A percentile compares a stretch with the other conserved stretches of the same genome.
Conservation (phyloP, 768 basidiomycete genomes). For the Boletus subparvulus region DNA sequence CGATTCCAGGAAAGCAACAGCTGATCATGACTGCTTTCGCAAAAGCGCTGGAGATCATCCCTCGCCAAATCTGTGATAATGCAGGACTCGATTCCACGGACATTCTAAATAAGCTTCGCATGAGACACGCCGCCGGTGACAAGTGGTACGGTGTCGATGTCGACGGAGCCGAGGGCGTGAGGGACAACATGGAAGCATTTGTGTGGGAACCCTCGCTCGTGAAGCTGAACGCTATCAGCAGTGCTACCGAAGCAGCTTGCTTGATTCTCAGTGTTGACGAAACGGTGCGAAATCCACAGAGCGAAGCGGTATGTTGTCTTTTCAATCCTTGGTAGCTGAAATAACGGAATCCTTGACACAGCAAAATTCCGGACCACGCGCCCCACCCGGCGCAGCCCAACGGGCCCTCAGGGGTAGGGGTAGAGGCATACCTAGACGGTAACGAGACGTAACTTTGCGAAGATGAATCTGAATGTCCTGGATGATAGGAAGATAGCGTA, state of each 20-base stretch:
- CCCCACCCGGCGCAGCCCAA: conserved; percentile 89
- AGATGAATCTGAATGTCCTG: conserved; percentile 9
- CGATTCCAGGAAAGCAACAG: conserved; percentile 94
- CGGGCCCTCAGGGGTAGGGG: conserved; percentile 85
- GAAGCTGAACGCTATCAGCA: conserved; percentile 92
- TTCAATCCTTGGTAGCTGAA: conserved; percentile 1
- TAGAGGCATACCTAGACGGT: conserved; percentile 77
- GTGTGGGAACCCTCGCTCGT: conserved; percentile 98
- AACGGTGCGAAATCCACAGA: conserved; percentile 94
- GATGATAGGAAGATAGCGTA: conserved; percentile 18
- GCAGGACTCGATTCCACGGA: conserved; percentile 98
- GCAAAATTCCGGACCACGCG: conserved; percentile 85
- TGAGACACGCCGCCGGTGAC: conserved; percentile 89
- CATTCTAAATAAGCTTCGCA: conserved; percentile 93
- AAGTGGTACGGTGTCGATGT: conserved; percentile 95
- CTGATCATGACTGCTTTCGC: conserved; percentile 94
- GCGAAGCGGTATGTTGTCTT: conserved; percentile 69
- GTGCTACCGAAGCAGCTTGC: conserved; percentile 95
- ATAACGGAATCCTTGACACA: conserved; percentile 32
- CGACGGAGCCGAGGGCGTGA: conserved; percentile 82
- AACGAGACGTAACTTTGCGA: conserved; percentile 12
- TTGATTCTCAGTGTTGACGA: conserved; percentile 96
- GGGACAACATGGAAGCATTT: conserved; percentile 96
- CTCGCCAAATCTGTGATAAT: conserved; percentile 97
- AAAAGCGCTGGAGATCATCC: conserved; percentile 95